phyloP scores from a whole-genome alignment of 371 early-diverging fungal genomes.

The Blastocladiella emersonii region DNA sequence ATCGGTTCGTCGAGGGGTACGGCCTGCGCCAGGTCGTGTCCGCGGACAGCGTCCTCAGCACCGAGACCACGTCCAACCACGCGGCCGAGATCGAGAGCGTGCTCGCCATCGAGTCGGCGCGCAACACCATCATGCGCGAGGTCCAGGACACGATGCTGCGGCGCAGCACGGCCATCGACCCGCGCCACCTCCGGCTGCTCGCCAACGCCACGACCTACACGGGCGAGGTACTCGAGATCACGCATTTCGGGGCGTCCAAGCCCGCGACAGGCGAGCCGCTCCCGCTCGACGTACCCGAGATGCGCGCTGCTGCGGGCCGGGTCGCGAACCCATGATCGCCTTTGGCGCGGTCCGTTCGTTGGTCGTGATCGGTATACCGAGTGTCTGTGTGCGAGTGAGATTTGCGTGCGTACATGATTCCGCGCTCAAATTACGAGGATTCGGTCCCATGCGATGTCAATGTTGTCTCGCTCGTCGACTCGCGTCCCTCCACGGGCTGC shows the following conservation, averaged over 20 bases:
- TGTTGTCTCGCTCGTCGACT: too few relatives aligned
- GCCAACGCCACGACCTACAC: constrained; percentile 97
- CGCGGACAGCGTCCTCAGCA: constrained; percentile 42
- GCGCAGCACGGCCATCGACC: constrained; percentile 97
- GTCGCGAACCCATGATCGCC: too few relatives aligned
- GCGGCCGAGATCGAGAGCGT: constrained; percentile 84
- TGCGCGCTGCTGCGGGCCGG: too few relatives aligned
- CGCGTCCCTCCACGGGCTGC: too few relatives aligned
- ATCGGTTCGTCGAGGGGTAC: constrained; percentile 62
- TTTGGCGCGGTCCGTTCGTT: too few relatives aligned
- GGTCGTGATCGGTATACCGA: too few relatives aligned
- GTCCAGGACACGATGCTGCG: constrained; percentile 90
- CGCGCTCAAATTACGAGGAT: too few relatives aligned
- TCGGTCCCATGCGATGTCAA: too few relatives aligned
- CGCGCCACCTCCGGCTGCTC: constrained; percentile 91
- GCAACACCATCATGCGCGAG: constrained; percentile 85
- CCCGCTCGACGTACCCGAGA: background rate
- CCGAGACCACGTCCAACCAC: constrained; percentile 84
- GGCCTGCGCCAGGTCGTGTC: constrained; percentile 78
- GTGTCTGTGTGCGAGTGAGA: too few relatives aligned
- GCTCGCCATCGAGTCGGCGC: constrained; percentile 96
- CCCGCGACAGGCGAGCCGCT: background rate
- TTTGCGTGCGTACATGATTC: too few relatives aligned
- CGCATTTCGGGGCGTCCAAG: constrained; percentile 84
- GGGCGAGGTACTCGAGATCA: constrained; percentile 93